Base-by-base conservation (phyloP, 1,139 yeast genomes). In the Protomyces inundatus region DNA sequence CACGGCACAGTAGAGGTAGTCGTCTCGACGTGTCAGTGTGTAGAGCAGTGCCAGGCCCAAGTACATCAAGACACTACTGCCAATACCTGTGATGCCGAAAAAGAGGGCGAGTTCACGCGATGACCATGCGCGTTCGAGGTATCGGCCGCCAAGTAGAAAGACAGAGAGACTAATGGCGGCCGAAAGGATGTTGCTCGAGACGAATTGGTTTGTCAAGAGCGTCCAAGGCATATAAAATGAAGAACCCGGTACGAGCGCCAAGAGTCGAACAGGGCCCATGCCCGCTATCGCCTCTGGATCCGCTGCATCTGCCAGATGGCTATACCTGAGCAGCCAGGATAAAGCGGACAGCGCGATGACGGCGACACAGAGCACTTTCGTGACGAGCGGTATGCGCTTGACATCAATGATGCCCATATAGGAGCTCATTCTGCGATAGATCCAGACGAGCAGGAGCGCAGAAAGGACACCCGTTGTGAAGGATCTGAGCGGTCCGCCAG, bases 161-260 rank as follows among this genome's bases (percentile, higher is more conserved):
- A 86, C 78, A 1, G 77, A 68, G 5, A 80, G 71, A 0, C 89
- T 82, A 4, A 82, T 66, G 32, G 46, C 48, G 7, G 84, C 81
- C 50, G 83, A 79, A 67, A 84, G 70, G 0, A 86, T 63, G 23
- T 84, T 77, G 36, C 82, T 80, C 71, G 90, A 96, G 1, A 89
- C 84, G 73, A 88, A 87, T 16, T 88, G 81, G 0, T 95, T 80
- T 1, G 88, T 82, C 40, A 84, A 70, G n/a, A 89, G 69, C 0
- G 88, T 88, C 91, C 95, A 87, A 4, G 96, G 96, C 34, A 65
- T 81, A 65, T 76, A 76, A 3, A 86, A 71, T 0, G 88, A 81
- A 62, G 80, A 77, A 32, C 80, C 76, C 3, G 97, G 96, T 4
- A 89, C 82, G 73, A 89, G 77, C 73, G 88, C 91, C 64, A 90